Evolutionary conservation across 805 yeast species (phyloP).

Genomic region (Ogataea pignaliae): DNA sequence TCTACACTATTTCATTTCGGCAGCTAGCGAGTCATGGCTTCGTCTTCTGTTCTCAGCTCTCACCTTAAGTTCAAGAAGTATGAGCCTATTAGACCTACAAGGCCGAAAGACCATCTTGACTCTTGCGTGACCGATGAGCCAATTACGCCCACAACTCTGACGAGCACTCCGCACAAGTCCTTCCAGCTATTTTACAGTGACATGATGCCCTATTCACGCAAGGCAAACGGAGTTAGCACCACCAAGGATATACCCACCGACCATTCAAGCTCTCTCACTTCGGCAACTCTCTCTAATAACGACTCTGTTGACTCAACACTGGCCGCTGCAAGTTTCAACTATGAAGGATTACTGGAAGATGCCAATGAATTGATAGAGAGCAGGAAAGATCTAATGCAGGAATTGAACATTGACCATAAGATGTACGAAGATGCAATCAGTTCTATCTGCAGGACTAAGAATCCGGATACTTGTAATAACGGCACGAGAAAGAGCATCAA

Average conservation of each 20-base stretch:
- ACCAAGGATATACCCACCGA: too few species aligned
- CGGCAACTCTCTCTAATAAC: background rate
- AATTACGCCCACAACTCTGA: too few species aligned
- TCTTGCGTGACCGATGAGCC: background rate
- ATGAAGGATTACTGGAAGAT: constrained; percentile 21
- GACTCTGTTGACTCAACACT: background rate
- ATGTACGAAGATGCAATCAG: constrained; percentile 9
- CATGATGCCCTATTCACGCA: too few species aligned
- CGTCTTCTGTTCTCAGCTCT: constrained; percentile 10
- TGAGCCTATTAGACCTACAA: constrained; percentile 5
- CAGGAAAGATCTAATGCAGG: constrained; percentile 38
- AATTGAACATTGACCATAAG: constrained; percentile 36
- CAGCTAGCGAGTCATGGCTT: constrained; percentile 2
- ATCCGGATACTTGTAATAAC: background rate
- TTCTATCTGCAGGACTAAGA: constrained; percentile 2
- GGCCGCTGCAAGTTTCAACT: constrained; percentile 1
- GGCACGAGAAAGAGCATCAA: background rate
- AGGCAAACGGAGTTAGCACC: too few species aligned
- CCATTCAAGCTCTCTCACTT: too few species aligned
- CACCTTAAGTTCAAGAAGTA: constrained; percentile 14
- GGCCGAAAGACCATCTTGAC: background rate
- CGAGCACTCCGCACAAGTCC: background rate
- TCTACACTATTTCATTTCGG: too few species aligned
- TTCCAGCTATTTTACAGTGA: background rate
- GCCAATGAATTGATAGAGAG: constrained; percentile 41